These are phyloP conservation scores for Durotheca rogersii DNA, from an alignment of 495 filamentous ascomycete genomes.

Conservation along the genomic window DNA sequence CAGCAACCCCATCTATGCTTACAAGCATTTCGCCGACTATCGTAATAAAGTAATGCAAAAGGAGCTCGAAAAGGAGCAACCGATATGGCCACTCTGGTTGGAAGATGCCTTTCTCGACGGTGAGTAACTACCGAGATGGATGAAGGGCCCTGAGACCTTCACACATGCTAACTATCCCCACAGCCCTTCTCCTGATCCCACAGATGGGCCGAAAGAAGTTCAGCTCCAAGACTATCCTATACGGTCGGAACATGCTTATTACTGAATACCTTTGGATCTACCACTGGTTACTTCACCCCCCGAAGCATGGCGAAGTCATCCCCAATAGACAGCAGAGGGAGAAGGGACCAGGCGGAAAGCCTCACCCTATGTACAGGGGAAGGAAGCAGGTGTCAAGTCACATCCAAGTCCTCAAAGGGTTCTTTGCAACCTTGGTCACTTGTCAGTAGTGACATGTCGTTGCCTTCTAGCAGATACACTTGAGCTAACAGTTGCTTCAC, in stretches of 20 bases:
- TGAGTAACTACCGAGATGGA: no score
- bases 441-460: slow-evolving; percentile 26
- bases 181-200: slow-evolving; percentile 78
- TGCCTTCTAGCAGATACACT: background rate
- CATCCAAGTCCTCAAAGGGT: slow-evolving; percentile 91
- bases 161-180: slow-evolving; percentile 8
- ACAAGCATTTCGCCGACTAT: slow-evolving; percentile 64
- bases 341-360: slow-evolving; percentile 44
- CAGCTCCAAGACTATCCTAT: slow-evolving; percentile 66
- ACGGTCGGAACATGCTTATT: slow-evolving; percentile 91
- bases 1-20: slow-evolving; percentile 54
- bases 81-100: slow-evolving; percentile 76
- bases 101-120: slow-evolving; percentile 90
- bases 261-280: slow-evolving; percentile 71
- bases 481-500: background rate
- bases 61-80: slow-evolving; percentile 45
- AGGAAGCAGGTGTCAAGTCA: slow-evolving; percentile 96
- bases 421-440: slow-evolving; percentile 54
- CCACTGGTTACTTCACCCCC: slow-evolving; percentile 40
- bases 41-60: slow-evolving; percentile 65
- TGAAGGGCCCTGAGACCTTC: background rate
- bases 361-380: slow-evolving; percentile 36
- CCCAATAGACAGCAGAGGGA: slow-evolving; percentile 51
- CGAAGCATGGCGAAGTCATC: slow-evolving; percentile 53
- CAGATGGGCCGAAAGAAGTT: slow-evolving; percentile 81